Evolutionary conservation across 768 basidiomycete genomes (phyloP).

Genomic region (Pisolithus tinctorius): DNA sequence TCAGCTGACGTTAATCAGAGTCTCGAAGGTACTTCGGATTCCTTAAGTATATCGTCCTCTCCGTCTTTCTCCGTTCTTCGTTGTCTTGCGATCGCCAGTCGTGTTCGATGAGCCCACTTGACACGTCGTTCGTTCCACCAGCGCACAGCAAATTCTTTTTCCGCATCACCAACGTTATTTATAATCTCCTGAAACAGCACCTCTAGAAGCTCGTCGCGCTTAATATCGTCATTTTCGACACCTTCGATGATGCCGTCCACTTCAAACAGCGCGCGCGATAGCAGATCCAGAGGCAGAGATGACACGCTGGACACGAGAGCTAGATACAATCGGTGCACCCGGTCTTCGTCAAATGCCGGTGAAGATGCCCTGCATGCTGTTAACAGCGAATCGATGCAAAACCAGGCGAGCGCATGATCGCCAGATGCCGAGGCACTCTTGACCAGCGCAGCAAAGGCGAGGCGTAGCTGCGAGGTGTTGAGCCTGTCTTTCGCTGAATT

Average conservation of each 20-base stretch:
- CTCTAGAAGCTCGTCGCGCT: conserved; percentile 42
- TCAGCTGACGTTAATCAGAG: background rate
- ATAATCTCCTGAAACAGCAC: conserved; percentile 59
- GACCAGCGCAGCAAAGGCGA: conserved; percentile 72
- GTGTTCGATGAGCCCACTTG: conserved; percentile 14
- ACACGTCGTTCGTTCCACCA: conserved; percentile 62
- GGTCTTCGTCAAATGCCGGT: conserved; percentile 12
- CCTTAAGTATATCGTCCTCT: background rate
- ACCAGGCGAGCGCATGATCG: conserved; percentile 51
- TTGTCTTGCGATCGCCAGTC: background rate
- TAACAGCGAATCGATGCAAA: conserved; percentile 56
- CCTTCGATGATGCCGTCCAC: conserved; percentile 30
- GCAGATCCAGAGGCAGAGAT: conserved; percentile 50
- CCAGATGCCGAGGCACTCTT: conserved; percentile 45
- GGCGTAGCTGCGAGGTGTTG: conserved; percentile 56
- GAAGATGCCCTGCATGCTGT: conserved; percentile 32
- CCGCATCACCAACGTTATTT: conserved; percentile 58
- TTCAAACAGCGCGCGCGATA: conserved; percentile 49
- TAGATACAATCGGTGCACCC: conserved; percentile 51
- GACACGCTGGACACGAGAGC: conserved; percentile 61
- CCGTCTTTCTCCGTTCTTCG: background rate
- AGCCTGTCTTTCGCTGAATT: conserved; percentile 59
- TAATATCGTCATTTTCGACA: conserved; percentile 21
- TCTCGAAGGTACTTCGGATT: background rate
- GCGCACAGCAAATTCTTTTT: conserved; percentile 57